phyloP scores from a whole-genome alignment of 2,329 filamentous ascomycete species.

The Fragosphaeria purpurea region DNA sequence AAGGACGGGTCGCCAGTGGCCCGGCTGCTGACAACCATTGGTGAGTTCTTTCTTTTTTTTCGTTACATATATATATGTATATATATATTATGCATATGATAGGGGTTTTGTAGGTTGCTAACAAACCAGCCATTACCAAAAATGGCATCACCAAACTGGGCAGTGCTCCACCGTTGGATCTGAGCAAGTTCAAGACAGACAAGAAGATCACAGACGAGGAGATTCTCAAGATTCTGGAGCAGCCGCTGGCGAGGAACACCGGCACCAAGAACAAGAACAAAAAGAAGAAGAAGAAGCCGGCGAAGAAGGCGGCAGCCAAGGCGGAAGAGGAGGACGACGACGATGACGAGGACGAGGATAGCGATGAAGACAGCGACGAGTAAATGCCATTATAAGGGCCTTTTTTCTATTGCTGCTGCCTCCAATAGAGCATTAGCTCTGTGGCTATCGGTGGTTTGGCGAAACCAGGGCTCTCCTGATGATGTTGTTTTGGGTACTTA shows the following conservation, averaged over 20 bases:
- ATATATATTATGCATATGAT: no score
- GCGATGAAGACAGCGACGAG: slow-evolving; percentile 28
- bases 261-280: slow-evolving; percentile 83
- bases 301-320: slow-evolving; percentile 29
- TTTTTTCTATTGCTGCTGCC: no score
- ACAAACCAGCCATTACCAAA: slow-evolving; percentile 75
- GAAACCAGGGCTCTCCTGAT: neutral
- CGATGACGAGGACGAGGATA: slow-evolving; percentile 23
- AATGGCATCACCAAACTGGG: slow-evolving; percentile 86
- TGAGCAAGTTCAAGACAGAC: slow-evolving; percentile 79
- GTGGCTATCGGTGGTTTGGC: neutral
- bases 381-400: slow-evolving; percentile 6
- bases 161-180: slow-evolving; percentile 63
- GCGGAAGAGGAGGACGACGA: slow-evolving; percentile 21
- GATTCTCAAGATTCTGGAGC: slow-evolving; percentile 86
- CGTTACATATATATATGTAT: neutral
- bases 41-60: slow-evolving; percentile 45
- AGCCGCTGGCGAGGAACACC: slow-evolving; percentile 75
- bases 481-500: no score
- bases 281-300: slow-evolving; percentile 61
- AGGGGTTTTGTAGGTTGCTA: no score
- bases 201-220: slow-evolving; percentile 98
- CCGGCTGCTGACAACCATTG: slow-evolving; percentile 80
- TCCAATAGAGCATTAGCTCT: no score
- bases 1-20: slow-evolving; percentile 81